Conservation (phyloP, 2,329 filamentous ascomycete genomes). For the Lachnellula subtilissima region DNA sequence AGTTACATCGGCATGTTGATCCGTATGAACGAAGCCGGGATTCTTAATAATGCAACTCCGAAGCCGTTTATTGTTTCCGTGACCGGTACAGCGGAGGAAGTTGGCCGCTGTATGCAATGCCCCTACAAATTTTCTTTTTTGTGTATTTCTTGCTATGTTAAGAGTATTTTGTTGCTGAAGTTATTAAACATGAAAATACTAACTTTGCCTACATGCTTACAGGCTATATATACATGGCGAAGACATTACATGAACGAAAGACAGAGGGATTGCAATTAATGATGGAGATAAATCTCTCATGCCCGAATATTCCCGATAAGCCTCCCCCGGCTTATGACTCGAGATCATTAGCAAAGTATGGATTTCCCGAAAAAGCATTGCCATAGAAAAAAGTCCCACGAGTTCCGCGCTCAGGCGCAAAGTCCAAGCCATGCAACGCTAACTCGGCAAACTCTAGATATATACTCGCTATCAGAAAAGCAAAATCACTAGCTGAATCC, state of each 20-base stretch:
- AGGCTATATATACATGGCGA: conserved; percentile 33
- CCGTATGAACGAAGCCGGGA: conserved; percentile 36
- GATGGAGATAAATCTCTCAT: conserved; percentile 74
- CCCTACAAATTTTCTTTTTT: too few relatives aligned
- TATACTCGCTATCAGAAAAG: too few relatives aligned
- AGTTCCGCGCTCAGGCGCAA: too few relatives aligned
- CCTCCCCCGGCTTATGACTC: conserved; percentile 68
- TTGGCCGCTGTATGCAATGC: conserved; percentile 48
- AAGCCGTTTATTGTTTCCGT: conserved; percentile 69
- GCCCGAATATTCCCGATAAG: conserved; percentile 65
- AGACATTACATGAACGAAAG: conserved; percentile 13
- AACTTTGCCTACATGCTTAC: too few relatives aligned
- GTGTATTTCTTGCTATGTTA: too few relatives aligned
- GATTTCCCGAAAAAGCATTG: conserved; percentile 32
- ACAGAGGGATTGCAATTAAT: conserved; percentile 33
- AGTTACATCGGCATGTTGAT: conserved; percentile 55
- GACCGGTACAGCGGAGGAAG: conserved; percentile 57
- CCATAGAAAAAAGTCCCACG: too few relatives aligned
- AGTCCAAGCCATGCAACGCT: too few relatives aligned
- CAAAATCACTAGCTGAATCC: too few relatives aligned
- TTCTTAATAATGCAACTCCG: conserved; percentile 6
- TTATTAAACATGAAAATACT: too few relatives aligned
- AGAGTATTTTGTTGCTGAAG: too few relatives aligned
- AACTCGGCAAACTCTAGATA: too few relatives aligned
- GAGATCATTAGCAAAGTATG: conserved; percentile 46